Evolutionary conservation across 2,329 filamentous ascomycete genomes (phyloP), one percentile per base, ranked within the genome.

Genomic region (Xylaria sp.): DNA sequence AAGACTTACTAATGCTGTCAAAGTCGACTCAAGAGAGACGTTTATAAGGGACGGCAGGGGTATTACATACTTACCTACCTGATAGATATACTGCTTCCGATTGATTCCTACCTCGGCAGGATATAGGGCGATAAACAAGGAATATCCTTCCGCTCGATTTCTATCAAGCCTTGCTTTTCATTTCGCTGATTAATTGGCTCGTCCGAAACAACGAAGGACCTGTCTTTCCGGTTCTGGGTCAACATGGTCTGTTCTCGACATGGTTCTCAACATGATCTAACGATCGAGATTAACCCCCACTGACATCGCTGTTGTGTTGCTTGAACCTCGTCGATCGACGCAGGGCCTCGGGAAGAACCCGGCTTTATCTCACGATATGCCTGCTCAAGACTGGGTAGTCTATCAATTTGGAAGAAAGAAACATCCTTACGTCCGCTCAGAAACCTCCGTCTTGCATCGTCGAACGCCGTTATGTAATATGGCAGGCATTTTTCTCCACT

Each of bases 301-400:
- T 18, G 12, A 20, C 46, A 37, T 37, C 34, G 32, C 39, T 63
- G 32, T 41, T 41, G 34, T 44, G 25, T 20, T 18, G 15, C 46
- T 52, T 61, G 13, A 20, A 34, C 32, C 39, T 39, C 32, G 41
- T 28, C 41, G 20, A 58, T 58, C 52, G 15, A 46, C 50, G 37
- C 34, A 46, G 28, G 37, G 1, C n/a, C 32, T n/a, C 4, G 18
- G 44, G n/a, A 28, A 8, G 46, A 23, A 23, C 46, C 25, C 28
- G 7, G 18, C 18, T 44, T 25, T 12, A 51, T 54, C 59, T 62
- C 32, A 41, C 8, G 34, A 39, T 15, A 20, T 28, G 28, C 2
- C 20, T 37, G 46, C 25, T 32, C 25, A 18, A 7, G 50, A 32
- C 25, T 4, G 13, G 4, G 23, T 1, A 52, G 18, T 18, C 13